phyloP scores from a whole-genome alignment of 768 basidiomycete genomes.

The Mycena polygramma region DNA sequence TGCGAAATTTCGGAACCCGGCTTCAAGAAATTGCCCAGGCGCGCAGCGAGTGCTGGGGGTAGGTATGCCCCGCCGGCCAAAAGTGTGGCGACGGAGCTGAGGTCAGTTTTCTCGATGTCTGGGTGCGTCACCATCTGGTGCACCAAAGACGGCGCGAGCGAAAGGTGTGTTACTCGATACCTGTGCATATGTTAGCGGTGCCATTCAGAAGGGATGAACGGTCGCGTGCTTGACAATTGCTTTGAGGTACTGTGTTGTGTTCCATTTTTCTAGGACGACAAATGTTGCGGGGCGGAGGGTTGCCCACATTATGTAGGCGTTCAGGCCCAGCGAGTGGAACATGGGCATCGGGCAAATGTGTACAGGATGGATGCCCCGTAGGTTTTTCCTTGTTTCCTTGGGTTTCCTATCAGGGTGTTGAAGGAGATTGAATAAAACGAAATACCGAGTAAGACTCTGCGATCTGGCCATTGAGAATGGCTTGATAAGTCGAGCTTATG shows the following conservation, averaged over 20 bases:
- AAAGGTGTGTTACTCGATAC: slow-evolving; percentile 64
- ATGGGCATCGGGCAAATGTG: slow-evolving; percentile 69
- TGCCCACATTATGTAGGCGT: slow-evolving; percentile 61
- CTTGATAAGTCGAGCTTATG: slow-evolving; percentile 58
- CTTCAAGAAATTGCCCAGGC: slow-evolving; percentile 53
- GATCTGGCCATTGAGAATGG: slow-evolving; percentile 45
- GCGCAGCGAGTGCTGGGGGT: slow-evolving; percentile 66
- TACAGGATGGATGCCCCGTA: slow-evolving; percentile 57
- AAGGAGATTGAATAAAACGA: slow-evolving; percentile 13
- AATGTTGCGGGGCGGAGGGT: slow-evolving; percentile 62
- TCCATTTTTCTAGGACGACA: slow-evolving; percentile 73
- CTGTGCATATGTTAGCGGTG: no score
- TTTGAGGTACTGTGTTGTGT: slow-evolving; percentile 62
- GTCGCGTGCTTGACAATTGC: slow-evolving; percentile 68
- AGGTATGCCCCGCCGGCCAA: slow-evolving; percentile 77
- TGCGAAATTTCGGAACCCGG: slow-evolving; percentile 52
- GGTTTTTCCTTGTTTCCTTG: neutral
- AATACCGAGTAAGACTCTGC: slow-evolving; percentile 53
- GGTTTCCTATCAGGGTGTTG: neutral
- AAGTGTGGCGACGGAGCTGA: slow-evolving; percentile 61
- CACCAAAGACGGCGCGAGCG: slow-evolving; percentile 72
- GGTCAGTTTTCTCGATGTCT: slow-evolving; percentile 59
- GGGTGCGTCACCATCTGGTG: slow-evolving; percentile 77
- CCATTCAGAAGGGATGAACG: neutral
- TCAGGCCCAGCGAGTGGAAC: slow-evolving; percentile 76